Evolutionary conservation across 345 rosid species (phyloP).

Genomic region (Tarenaya hassleriana): DNA sequence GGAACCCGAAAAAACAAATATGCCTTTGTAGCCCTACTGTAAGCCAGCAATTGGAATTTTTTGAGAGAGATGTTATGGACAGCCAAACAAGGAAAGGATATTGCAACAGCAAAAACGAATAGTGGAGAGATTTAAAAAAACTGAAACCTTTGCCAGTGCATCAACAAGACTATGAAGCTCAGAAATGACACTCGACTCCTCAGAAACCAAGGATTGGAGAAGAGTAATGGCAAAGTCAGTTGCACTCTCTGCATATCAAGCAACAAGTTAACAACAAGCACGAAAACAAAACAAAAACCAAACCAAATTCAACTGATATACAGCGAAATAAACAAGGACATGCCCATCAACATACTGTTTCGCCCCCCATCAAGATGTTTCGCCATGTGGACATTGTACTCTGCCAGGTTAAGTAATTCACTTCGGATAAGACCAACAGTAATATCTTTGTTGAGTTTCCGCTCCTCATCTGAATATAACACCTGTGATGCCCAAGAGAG

Average conservation of each 20-base stretch:
- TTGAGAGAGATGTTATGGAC: not conserved
- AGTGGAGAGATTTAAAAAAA: conserved; percentile 6
- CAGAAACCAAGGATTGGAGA: conserved; percentile 69
- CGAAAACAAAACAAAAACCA: no score
- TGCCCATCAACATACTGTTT: conserved; percentile 53
- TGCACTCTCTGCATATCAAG: conserved; percentile 65
- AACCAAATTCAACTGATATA: not conserved
- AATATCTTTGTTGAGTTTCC: conserved; percentile 86
- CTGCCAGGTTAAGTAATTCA: conserved; percentile 88
- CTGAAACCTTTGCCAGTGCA: conserved; percentile 74
- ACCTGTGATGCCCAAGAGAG: conserved; percentile 41
- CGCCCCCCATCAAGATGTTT: conserved; percentile 93
- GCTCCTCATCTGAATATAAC: conserved; percentile 88
- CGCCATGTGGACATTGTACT: conserved; percentile 93
- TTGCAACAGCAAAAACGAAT: conserved; percentile 1
- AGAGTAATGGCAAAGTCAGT: conserved; percentile 78
- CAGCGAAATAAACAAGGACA: not conserved
- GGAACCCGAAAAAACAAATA: not conserved
- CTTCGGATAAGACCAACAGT: conserved; percentile 74
- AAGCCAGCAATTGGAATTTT: not conserved
- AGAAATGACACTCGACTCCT: conserved; percentile 79
- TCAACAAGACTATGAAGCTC: conserved; percentile 93
- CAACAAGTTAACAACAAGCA: conserved; percentile 8
- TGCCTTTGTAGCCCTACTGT: conserved; percentile 1
- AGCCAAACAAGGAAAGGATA: conserved; percentile 16